phyloP scores from a whole-genome alignment of 768 basidiomycete species.

The Xanthoconium stramineum region DNA sequence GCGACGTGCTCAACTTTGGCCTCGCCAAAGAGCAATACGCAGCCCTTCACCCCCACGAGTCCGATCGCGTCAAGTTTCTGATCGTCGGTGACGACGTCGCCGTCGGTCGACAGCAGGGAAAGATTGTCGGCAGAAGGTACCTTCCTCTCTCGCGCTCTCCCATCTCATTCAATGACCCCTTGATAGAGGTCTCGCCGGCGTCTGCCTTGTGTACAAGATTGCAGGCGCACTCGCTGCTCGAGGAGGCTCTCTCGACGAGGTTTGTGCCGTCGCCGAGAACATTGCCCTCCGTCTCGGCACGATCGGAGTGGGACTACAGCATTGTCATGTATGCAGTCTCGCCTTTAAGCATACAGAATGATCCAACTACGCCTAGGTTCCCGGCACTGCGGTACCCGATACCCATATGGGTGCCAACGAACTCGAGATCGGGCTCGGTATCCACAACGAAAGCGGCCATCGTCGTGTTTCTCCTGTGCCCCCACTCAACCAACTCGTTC shows the following conservation, averaged over 20 bases:
- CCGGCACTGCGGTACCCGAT: slow-evolving; percentile 62
- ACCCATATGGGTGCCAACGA: slow-evolving; percentile 58
- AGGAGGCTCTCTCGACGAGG: slow-evolving; percentile 66
- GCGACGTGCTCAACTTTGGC: slow-evolving; percentile 89
- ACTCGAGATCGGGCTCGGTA: slow-evolving; percentile 87
- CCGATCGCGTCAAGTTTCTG: slow-evolving; percentile 67
- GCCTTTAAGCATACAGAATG: not conserved
- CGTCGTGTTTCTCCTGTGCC: slow-evolving; percentile 68
- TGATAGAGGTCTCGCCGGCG: slow-evolving; percentile 74
- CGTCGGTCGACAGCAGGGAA: slow-evolving; percentile 76
- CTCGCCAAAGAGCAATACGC: slow-evolving; percentile 84
- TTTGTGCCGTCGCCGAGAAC: slow-evolving; percentile 64
- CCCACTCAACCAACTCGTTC: slow-evolving; percentile 63
- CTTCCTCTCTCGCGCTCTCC: not conserved
- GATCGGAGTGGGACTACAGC: slow-evolving; percentile 83
- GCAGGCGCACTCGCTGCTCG: slow-evolving; percentile 75
- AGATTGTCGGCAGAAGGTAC: slow-evolving; percentile 76
- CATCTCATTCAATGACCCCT: not conserved
- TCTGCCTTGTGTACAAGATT: slow-evolving; percentile 85
- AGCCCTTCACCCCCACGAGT: slow-evolving; percentile 62
- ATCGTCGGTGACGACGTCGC: slow-evolving; percentile 90
- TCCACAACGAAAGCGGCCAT: slow-evolving; percentile 87
- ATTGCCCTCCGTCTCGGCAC: slow-evolving; percentile 68
- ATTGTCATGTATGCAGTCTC: slow-evolving; percentile 64
- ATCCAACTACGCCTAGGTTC: slow-evolving; percentile 47